phyloP scores from a whole-genome alignment of 2,329 filamentous ascomycete species.

The Colletotrichum noveboracense region DNA sequence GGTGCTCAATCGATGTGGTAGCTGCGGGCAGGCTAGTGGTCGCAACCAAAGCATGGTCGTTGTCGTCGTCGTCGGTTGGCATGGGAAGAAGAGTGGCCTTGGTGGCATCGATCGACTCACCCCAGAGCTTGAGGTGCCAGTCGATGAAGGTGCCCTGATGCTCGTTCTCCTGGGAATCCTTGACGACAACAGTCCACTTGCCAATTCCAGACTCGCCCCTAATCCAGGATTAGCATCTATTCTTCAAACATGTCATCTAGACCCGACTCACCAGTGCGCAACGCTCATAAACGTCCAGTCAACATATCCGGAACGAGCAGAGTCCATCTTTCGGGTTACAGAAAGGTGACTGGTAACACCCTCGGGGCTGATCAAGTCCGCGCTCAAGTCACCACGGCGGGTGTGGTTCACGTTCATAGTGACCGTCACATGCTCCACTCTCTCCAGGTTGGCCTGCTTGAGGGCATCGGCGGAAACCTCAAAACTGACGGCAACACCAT shows the following conservation, averaged over 20 bases:
- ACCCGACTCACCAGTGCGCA: slow-evolving; percentile 77
- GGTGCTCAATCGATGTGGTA: slow-evolving; percentile 65
- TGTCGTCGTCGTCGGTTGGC: slow-evolving; percentile 83
- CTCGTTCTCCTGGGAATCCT: slow-evolving; percentile 81
- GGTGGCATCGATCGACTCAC: slow-evolving; percentile 78
- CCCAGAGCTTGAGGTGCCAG: slow-evolving; percentile 95
- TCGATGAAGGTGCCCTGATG: slow-evolving; percentile 81
- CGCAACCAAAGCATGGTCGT: slow-evolving; percentile 73
- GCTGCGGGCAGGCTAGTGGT: slow-evolving; percentile 63
- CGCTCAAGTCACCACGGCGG: slow-evolving; percentile 88
- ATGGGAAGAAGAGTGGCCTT: slow-evolving; percentile 80
- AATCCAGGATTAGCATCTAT: neutral
- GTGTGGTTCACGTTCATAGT: slow-evolving; percentile 96
- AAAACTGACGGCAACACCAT: slow-evolving; percentile 81
- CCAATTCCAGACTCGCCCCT: slow-evolving; percentile 90
- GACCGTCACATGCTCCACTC: slow-evolving; percentile 92
- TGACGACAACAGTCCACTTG: slow-evolving; percentile 89
- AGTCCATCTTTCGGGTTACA: slow-evolving; percentile 74
- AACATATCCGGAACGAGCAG: slow-evolving; percentile 72
- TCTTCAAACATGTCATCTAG: neutral
- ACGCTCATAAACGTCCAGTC: slow-evolving; percentile 99
- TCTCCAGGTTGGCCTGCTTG: slow-evolving; percentile 80
- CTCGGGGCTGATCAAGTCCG: slow-evolving; percentile 85
- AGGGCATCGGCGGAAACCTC: slow-evolving; percentile 84
- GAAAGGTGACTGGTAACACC: slow-evolving; percentile 86